Evolutionary conservation across 2,329 filamentous ascomycete genomes (phyloP).

Genomic region (Dothistroma pini): DNA sequence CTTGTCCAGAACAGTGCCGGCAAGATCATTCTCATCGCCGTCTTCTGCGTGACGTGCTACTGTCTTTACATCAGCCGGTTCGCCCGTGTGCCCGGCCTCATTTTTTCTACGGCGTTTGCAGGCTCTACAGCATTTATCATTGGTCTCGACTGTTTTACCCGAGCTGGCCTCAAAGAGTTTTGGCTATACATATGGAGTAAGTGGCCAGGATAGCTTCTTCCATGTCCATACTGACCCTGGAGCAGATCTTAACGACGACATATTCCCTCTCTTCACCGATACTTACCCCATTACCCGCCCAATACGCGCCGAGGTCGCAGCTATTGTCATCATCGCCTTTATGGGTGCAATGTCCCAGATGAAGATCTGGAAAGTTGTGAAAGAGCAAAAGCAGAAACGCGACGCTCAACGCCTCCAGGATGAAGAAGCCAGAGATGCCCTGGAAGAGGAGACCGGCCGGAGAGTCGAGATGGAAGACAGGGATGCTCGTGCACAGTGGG

Average conservation of each 20-base stretch:
- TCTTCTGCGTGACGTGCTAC: constrained; percentile 65
- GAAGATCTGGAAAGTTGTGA: constrained; percentile 78
- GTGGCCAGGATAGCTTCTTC: constrained; percentile 23
- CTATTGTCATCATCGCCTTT: constrained; percentile 68
- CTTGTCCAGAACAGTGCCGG: constrained; percentile 60
- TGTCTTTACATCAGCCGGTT: constrained; percentile 73
- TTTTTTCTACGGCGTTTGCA: constrained; percentile 71
- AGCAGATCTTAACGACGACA: constrained; percentile 65
- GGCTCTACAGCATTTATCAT: constrained; percentile 76
- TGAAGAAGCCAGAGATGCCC: constrained; percentile 58
- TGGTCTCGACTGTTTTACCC: constrained; percentile 86
- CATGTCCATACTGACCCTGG: constrained; percentile 13
- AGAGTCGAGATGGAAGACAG: constrained; percentile 61
- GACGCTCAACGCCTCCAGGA: constrained; percentile 49
- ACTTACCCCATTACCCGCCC: constrained; percentile 85
- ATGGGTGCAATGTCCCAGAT: constrained; percentile 80
- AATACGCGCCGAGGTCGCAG: constrained; percentile 79
- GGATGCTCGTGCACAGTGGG: constrained; percentile 67
- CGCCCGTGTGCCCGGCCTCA: constrained; percentile 74
- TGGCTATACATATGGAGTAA: constrained; percentile 87
- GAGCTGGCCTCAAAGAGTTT: constrained; percentile 91
- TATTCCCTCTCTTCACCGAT: constrained; percentile 72
- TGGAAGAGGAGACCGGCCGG: constrained; percentile 63
- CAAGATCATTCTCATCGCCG: constrained; percentile 71
- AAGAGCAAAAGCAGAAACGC: constrained; percentile 47